These are phyloP conservation scores for Tolypocladium endophyticum DNA, from an alignment of 2,329 filamentous ascomycete species.

Conservation along the genomic window DNA sequence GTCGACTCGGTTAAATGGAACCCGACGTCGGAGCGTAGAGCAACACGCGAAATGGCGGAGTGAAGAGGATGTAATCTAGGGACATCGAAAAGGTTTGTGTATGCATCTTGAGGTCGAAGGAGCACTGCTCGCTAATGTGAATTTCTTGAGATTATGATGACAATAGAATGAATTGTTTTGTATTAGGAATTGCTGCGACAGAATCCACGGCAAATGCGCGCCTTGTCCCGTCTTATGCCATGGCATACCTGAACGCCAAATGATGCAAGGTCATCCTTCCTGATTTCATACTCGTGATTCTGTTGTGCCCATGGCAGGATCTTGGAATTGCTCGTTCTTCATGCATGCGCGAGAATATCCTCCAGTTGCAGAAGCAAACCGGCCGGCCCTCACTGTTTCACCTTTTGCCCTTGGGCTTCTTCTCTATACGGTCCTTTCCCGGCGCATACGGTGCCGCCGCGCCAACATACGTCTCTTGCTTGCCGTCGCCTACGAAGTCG, in stretches of 20 bases:
- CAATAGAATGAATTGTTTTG: too few species aligned
- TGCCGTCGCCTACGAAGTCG: slow-evolving; percentile 36
- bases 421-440: slow-evolving; percentile 35
- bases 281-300: not conserved
- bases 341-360: not conserved
- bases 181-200: not conserved
- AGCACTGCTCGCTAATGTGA: too few species aligned
- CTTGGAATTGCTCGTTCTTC: not conserved
- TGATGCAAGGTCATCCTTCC: not conserved
- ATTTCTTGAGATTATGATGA: too few species aligned
- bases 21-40: not conserved
- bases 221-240: not conserved
- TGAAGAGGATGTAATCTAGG: too few species aligned
- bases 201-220: not conserved
- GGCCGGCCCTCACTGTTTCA: slow-evolving; percentile 3
- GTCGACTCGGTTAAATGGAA: not conserved
- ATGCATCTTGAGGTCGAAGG: not conserved
- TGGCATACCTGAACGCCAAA: not conserved
- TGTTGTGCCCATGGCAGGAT: not conserved
- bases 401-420: slow-evolving; percentile 23
- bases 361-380: not conserved
- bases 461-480: slow-evolving; percentile 35
- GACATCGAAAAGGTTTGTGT: too few species aligned
- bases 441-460: slow-evolving; percentile 49
- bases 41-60: too few species aligned